Base-by-base conservation (phyloP, 768 basidiomycete genomes). In the Leccinum subgranulosum region DNA sequence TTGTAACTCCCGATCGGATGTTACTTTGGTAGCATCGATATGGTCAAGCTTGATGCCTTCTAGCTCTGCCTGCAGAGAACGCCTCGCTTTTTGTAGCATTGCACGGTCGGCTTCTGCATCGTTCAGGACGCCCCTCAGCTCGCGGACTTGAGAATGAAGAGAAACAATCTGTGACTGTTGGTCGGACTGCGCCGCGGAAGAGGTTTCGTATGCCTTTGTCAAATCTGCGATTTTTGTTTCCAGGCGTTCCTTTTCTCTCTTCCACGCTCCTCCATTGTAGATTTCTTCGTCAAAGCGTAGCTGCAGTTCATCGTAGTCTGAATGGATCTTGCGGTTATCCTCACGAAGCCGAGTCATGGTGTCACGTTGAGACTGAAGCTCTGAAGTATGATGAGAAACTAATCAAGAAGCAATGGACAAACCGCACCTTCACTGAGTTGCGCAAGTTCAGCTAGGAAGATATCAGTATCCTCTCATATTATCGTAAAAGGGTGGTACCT, bases 151-250 rank as follows among this genome's bases (percentile, higher is more conserved):
- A 1, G 89, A 90, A 65, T 93, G 89, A 15, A 93, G 79, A 3
- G 87, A 81, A 28, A 90, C 87, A 48, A 94, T 92, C 60, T 92
- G 92, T 0, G 86, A 77, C 67, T 92, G 91, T 63, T 93, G 92
- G 63, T 93, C 92, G 0, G 84, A 76, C 64, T 92, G 90, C 1
- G 83, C 86, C 41, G 80, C 80, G 1, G 79, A 81, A 2, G 90
- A 86, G 1, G 85, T 77, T 62, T 92, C 89, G 67, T 86, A 92
- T 1, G 87, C 90, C 55, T 84, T 85, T 23, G 82, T 85, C 57
- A 92, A 66, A 69, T 93, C 88, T 5, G 69, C 70, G 53, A 94
- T 90, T 80, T 90, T 92, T 53, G 83, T 87, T 59, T 94, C 90
- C 74, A 93, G 76, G 11, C 90, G 86, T 57, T 93, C 91, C 70